Percentiles rank a stretch among this genome's conserved stretches.
Evolutionary conservation across 1,139 yeast genomes (phyloP).

Genomic region (Diutina sp.): DNA sequence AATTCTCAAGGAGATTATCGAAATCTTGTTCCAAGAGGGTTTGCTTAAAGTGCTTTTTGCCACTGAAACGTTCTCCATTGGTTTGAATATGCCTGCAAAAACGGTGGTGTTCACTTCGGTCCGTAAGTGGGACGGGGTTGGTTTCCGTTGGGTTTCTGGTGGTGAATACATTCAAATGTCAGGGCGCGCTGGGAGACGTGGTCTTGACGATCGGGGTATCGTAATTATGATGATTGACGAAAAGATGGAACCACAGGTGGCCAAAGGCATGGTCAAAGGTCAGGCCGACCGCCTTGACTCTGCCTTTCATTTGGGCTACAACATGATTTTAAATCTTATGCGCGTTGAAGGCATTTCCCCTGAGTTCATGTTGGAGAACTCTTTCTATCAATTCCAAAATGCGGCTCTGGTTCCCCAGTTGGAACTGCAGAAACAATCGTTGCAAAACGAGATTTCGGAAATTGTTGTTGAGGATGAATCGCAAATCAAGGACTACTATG

Average conservation of each 20-base stretch:
- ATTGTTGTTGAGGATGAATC: conserved; percentile 62
- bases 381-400: conserved; percentile 92
- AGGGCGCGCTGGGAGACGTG: conserved; percentile 99
- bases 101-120: conserved; percentile 97
- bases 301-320: conserved; percentile 92
- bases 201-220: conserved; percentile 96
- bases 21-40: conserved; percentile 94
- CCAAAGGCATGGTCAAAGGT: conserved; percentile 98
- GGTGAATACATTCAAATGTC: conserved; percentile 99
- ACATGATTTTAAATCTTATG: conserved; percentile 90
- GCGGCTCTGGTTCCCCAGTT: conserved; percentile 79
- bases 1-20: conserved; percentile 90
- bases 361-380: conserved; percentile 88
- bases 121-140: conserved; percentile 95
- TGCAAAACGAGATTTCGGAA: conserved; percentile 34
- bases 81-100: conserved; percentile 95
- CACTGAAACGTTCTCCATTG: conserved; percentile 96
- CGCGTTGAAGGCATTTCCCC: conserved; percentile 98
- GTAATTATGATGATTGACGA: conserved; percentile 99
- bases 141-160: conserved; percentile 97
- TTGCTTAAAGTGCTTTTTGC: conserved; percentile 89
- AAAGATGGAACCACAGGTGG: conserved; percentile 98
- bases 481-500: conserved; percentile 69
- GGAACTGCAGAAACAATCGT: conserved; percentile 48
- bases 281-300: conserved; percentile 94